Base-by-base conservation (phyloP, 768 basidiomycete genomes). In the Lepiota venenata region DNA sequence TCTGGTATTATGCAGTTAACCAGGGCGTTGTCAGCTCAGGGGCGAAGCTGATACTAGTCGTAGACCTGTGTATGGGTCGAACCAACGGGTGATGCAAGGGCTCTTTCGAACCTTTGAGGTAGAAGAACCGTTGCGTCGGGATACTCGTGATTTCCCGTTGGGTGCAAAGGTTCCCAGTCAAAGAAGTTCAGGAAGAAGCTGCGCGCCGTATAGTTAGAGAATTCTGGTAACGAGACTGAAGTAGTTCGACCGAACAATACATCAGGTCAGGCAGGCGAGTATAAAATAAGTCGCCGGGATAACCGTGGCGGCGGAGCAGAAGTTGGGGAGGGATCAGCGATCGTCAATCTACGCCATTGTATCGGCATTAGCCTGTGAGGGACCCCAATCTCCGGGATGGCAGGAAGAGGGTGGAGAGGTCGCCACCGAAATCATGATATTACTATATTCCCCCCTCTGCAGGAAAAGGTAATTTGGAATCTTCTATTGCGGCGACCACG, bases 391-490 rank as follows among this genome's bases (percentile, higher is more conserved):
- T 39, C 20, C 35, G 22, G 14, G 35, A 27, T 45, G 14, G 20
- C 8, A 52, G 43, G 43, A 45, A 22, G 25, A 25, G 51, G 18
- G 32, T 41, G 32, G 21, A 37, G 51, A 38, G 36, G 35, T 27
- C 50, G 32, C 15, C 49, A 50, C 32, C 32, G 9, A 32, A 32
- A 32, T 11, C 32, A 8, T 32, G 32, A 32, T 41, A 41, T 35
- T 41, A 52, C 16, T 47, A 20, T 15, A 5, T 8, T 22, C 8
- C 18, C 22, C 36, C 9, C 32, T 20, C 15, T 45, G 18, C 36
- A 45, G 22, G 32, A 37, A 52, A 45, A 52, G 51, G 43, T 20
- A 52, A 16, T 37, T 46, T 36, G 43, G 43, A 14, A 18, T 38
- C 43, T 45, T 20, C 21, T 37, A 32, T 21, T 25, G 14, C 43